Base-by-base conservation (phyloP, 768 basidiomycete species). In the Calocybe indica region DNA sequence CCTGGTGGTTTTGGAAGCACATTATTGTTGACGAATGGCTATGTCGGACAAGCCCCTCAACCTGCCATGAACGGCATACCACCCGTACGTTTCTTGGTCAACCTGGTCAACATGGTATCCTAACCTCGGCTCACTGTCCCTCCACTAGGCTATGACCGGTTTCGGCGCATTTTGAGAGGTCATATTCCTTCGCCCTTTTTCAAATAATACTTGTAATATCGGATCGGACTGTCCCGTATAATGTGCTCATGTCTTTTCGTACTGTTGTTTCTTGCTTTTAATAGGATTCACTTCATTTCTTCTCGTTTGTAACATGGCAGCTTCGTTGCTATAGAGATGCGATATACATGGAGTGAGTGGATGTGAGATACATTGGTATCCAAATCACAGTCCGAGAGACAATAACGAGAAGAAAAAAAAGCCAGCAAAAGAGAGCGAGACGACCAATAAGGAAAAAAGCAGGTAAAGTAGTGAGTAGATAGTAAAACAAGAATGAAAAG, bases 11-110 rank as follows among this genome's bases (percentile, higher is more conserved):
- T 82, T 50, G 75, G 82, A 29, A 72, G 67, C 48, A 72, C 73
- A 42, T 63, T 85, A 28, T 67, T 89, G 57, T 70, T 92, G 47
- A 92, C 89, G 30, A 86, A 88, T 56, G 87, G 85, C 68, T 83
- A 75, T 53, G 82, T 73, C 47, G 74, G 78, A 39, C 83, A 85
- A 56, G 83, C 76, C 33, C 83, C 86, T 22, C 22, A 22, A 22
- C 22, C 22, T 54, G 75, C 79, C 51, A 76, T 81, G 71, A 88
- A 87, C 55, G 85, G 82, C 36, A 77, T 88, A 63, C 72, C 77
- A 64, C 78, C 85, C 51, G 85, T 84, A 58, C 63, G 82, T 72
- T 13, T 7, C n/a, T 13, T 29, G 28, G 28, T 28, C 11, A 12
- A 9, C 14, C 29, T 13, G 10, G 34, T 45, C 13, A 45, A 11